Evolutionary conservation across 495 filamentous ascomycete species (phyloP).

Genomic region (Aspergillus affinis): DNA sequence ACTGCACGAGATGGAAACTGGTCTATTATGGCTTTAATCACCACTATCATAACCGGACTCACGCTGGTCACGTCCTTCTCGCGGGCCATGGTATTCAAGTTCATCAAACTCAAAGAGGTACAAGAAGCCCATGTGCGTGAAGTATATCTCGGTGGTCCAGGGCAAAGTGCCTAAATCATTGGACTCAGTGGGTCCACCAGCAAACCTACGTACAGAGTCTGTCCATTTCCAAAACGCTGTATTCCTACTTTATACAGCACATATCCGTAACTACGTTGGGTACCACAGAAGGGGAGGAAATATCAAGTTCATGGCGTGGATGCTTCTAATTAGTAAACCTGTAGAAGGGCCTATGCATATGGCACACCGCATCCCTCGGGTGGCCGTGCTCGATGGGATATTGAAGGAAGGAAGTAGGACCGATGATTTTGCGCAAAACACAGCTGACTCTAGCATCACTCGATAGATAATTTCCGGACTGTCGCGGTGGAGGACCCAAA

Average conservation of each 20-base stretch:
- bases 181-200: background rate
- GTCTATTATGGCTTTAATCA: constrained; percentile 14
- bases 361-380: background rate
- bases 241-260: background rate
- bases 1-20: constrained; percentile 20
- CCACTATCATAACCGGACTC: constrained; percentile 7
- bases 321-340: background rate
- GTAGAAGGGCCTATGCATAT: background rate
- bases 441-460: background rate
- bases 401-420: background rate
- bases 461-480: background rate
- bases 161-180: background rate
- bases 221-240: background rate
- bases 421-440: background rate
- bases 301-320: background rate
- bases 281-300: background rate
- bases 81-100: constrained; percentile 8
- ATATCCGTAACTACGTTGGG: background rate
- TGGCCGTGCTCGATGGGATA: background rate
- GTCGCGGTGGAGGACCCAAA: background rate
- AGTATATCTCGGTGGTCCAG: background rate
- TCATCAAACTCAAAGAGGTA: constrained; percentile 6
- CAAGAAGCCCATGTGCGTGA: constrained; percentile 6
- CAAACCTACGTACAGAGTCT: background rate
- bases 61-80: constrained; percentile 3